Evolutionary conservation across 129 eudicot species (phyloP).

Genomic region (Silybum marianum): DNA sequence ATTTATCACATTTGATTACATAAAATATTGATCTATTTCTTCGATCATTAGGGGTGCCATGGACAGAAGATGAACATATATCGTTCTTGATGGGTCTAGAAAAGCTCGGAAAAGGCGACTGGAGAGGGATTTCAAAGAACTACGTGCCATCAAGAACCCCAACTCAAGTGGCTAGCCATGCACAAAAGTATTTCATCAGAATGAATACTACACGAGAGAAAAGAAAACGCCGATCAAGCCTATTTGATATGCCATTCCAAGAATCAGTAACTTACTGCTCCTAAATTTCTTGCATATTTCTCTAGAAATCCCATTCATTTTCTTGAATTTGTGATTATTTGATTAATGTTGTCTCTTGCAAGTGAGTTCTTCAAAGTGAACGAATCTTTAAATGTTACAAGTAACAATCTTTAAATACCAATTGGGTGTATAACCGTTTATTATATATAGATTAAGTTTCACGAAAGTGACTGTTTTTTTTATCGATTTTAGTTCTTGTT

Average conservation of each 20-base stretch:
- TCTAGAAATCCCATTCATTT: too few species aligned
- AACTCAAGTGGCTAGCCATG: slow-evolving; percentile 81
- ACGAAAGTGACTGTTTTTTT: neutral
- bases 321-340: neutral
- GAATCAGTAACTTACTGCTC: slow-evolving; percentile 36
- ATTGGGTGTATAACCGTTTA: neutral
- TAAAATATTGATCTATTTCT: slow-evolving; percentile 10
- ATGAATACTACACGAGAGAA: slow-evolving; percentile 31
- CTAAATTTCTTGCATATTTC: neutral
- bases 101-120: slow-evolving; percentile 60
- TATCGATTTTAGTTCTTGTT: neutral
- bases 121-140: slow-evolving; percentile 60
- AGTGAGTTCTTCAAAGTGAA: neutral
- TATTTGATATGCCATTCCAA: slow-evolving; percentile 54
- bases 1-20: neutral
- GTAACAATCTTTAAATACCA: neutral
- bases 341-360: neutral
- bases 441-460: neutral
- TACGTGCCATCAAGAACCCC: slow-evolving; percentile 63
- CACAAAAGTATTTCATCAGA: slow-evolving; percentile 62
- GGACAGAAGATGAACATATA: slow-evolving; percentile 63
- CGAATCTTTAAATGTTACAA: neutral
- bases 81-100: slow-evolving; percentile 50
- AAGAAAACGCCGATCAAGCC: slow-evolving; percentile 52
- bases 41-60: slow-evolving; percentile 46